phyloP scores from a whole-genome alignment of 371 early-diverging fungal genomes.

The Mucor sp. region DNA sequence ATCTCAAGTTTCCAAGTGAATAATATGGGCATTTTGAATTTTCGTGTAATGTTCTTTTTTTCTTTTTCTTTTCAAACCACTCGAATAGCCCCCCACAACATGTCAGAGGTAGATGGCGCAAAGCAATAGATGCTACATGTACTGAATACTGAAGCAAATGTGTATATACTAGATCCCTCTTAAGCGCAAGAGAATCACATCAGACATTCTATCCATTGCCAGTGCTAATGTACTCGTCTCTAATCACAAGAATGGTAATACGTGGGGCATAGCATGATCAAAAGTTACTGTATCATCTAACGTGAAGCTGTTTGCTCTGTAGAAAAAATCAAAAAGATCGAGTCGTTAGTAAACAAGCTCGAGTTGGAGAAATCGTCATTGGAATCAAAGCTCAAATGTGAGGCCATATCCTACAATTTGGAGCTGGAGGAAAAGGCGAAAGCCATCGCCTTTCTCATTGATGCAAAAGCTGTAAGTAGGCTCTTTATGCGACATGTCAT shows the following conservation, averaged over 20 bases:
- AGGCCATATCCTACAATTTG: not conserved
- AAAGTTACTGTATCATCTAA: not conserved
- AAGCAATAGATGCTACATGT: not conserved
- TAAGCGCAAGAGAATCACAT: not conserved
- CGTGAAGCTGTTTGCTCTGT: not conserved
- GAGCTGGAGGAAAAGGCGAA: not conserved
- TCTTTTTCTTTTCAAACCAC: not conserved
- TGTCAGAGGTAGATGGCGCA: not conserved
- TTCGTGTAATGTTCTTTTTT: not conserved
- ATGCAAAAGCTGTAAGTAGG: not conserved
- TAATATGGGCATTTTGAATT: not conserved
- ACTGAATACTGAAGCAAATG: not conserved
- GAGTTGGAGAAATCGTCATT: not conserved
- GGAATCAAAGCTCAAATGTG: not conserved
- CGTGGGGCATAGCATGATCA: not conserved
- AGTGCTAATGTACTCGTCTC: not conserved
- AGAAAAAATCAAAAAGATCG: not conserved
- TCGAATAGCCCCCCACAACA: not conserved
- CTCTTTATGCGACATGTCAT: too few species aligned
- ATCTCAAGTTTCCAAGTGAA: not conserved
- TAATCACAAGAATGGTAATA: not conserved
- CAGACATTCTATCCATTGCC: not conserved
- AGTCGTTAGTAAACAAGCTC: not conserved
- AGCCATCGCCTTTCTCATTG: not conserved
- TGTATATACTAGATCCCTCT: not conserved